phyloP scores from a whole-genome alignment of 2,329 filamentous ascomycete species.

The Aspergillus awamori region DNA sequence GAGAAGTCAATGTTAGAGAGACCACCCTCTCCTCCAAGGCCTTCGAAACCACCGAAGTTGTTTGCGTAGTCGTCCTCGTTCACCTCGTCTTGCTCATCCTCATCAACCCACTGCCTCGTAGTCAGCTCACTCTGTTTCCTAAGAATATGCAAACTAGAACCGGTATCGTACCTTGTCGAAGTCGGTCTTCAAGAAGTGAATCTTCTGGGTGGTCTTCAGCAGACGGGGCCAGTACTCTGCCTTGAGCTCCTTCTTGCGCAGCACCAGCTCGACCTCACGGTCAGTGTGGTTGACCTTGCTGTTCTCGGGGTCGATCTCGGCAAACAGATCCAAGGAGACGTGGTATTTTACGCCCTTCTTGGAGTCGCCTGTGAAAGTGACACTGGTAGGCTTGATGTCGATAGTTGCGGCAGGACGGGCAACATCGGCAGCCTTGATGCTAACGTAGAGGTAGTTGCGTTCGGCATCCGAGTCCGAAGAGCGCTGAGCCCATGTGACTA shows the following conservation, averaged over 20 bases:
- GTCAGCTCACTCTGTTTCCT: constrained; percentile 17
- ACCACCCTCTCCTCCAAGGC: constrained; percentile 58
- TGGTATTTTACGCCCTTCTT: constrained; percentile 86
- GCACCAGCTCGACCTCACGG: constrained; percentile 85
- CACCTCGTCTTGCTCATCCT: constrained; percentile 95
- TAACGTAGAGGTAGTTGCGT: constrained; percentile 95
- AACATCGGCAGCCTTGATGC: constrained; percentile 86
- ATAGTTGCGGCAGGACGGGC: constrained; percentile 75
- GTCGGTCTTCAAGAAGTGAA: constrained; percentile 97
- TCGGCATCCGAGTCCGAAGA: constrained; percentile 75
- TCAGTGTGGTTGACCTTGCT: constrained; percentile 86
- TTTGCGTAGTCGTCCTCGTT: constrained; percentile 71
- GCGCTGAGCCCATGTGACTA: constrained; percentile 98
- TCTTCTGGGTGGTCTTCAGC: constrained; percentile 84
- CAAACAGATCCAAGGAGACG: constrained; percentile 84
- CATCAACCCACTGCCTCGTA: constrained; percentile 77
- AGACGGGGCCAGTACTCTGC: constrained; percentile 95
- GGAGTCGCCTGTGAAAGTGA: constrained; percentile 82
- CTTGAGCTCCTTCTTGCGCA: constrained; percentile 96
- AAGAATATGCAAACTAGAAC: neutral
- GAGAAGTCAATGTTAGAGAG: constrained; percentile 92
- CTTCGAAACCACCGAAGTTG: constrained; percentile 55
- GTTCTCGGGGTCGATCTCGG: constrained; percentile 82
- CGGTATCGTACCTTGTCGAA: constrained; percentile 78
- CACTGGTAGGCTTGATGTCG: constrained; percentile 73